Base-by-base conservation (phyloP, 768 basidiomycete species). In the Tricholoma flavovirens region DNA sequence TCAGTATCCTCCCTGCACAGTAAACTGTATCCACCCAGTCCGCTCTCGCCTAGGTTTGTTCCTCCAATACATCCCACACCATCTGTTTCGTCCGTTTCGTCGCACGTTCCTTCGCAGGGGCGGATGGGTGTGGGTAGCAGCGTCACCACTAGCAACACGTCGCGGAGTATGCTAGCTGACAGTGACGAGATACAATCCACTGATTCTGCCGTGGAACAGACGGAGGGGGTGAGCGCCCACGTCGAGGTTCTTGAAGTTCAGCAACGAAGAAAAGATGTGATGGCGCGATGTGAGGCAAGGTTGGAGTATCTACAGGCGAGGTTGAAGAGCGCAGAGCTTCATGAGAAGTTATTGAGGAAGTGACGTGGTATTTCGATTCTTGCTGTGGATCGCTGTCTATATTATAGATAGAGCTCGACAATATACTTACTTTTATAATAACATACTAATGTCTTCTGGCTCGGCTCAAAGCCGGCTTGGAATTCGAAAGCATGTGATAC, bases 281-380 rank as follows among this genome's bases (percentile, higher is more conserved):
- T 80, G 24, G 77, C 71, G 55, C 79, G 90, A 51, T 93, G 89
- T 67, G 81, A 83, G 52, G 77, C 80, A 24, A 82, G 88, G 49
- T 67, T 92, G 55, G 87, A 90, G 60, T 93, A 84, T 65, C 75
- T 93, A 29, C 77, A 81, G 43, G 90, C 88, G 30, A 83, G 82
- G 63, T 73, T 91, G 66, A 90, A 86, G 69, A 83, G 83, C 15
- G 88, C 88, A 5, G 87, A 92, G 73, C 67, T 93, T 11, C 77
- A 73, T 54, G 80, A 82, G 62, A 75, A 71, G 59, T 68, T 81
- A 26, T 56, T 77, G 55, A 69, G 71, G 60, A 75, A 59, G 60
- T 64, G 30, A 60, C 15, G 32, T 7, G 24, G 15, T 15, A 19
- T 42, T 9, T 42, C 10, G 4, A 1, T 42, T 8, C 17, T 19